Conservation (phyloP, 2,329 filamentous ascomycete species). For the Calonectria pteridis region DNA sequence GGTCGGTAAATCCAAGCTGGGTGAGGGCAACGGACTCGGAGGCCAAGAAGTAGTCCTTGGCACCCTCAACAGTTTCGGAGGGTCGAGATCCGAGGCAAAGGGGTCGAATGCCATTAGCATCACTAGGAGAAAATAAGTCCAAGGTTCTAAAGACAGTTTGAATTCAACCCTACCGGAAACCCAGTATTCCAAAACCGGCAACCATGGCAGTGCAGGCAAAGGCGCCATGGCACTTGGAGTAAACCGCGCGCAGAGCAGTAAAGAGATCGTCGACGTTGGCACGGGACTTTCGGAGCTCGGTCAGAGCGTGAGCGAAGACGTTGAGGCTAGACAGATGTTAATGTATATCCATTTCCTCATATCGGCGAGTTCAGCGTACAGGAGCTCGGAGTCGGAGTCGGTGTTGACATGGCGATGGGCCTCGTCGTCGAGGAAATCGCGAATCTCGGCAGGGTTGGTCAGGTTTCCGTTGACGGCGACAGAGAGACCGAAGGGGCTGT, state of each 20-base stretch:
- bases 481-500: constrained; percentile 85
- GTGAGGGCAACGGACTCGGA: constrained; percentile 88
- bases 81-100: constrained; percentile 82
- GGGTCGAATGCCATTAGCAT: constrained; percentile 79
- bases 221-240: constrained; percentile 78
- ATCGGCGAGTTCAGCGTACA: constrained; percentile 23
- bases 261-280: constrained; percentile 85
- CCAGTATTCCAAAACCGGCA: constrained; percentile 83
- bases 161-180: constrained; percentile 69
- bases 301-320: constrained; percentile 85
- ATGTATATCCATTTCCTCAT: neutral
- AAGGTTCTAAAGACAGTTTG: constrained; percentile 76
- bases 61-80: constrained; percentile 71
- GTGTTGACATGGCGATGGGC: constrained; percentile 91
- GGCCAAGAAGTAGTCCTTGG: constrained; percentile 89
- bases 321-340: constrained; percentile 68
- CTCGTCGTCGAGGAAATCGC: constrained; percentile 78
- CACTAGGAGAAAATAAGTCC: constrained; percentile 54
- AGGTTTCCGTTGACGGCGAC: constrained; percentile 90
- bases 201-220: constrained; percentile 88
- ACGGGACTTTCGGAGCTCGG: constrained; percentile 83
- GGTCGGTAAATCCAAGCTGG: constrained; percentile 83
- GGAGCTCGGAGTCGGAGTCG: constrained; percentile 82
- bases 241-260: constrained; percentile 77
- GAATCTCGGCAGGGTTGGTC: constrained; percentile 79